Percentiles rank a stretch among this genome's conserved stretches.
These are phyloP conservation scores for Cercis canadensis DNA, from an alignment of 306 rosid genomes.

Conservation along the genomic window DNA sequence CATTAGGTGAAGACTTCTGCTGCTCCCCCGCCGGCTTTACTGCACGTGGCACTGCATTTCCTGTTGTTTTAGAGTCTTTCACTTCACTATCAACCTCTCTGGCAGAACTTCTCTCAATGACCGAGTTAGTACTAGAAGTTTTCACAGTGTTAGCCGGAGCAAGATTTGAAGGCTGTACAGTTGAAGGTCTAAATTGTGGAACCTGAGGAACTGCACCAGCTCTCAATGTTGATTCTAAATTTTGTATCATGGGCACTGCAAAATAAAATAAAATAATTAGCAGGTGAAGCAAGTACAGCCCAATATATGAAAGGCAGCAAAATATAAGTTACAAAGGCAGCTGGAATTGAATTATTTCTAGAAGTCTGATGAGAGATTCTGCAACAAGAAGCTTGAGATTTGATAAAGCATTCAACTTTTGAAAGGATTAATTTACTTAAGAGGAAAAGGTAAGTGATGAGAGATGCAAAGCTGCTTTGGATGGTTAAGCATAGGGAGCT, in stretches of 20 bases:
- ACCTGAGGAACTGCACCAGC: constrained; percentile 82
- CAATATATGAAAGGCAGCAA: too few relatives aligned
- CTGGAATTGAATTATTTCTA: neutral
- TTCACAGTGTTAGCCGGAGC: constrained; percentile 8
- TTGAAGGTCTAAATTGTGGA: constrained; percentile 73
- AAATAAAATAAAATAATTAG: neutral
- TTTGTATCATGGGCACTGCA: constrained; percentile 98
- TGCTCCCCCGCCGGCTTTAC: constrained; percentile 30
- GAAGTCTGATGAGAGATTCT: neutral
- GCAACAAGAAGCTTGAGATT: constrained; percentile 1
- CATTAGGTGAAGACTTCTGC: constrained; percentile 36
- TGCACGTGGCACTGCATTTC: constrained; percentile 32
- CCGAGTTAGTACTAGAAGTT: constrained; percentile 26
- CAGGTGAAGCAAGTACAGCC: neutral
- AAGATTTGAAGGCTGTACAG: constrained; percentile 21
- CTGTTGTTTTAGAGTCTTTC: constrained; percentile 30
- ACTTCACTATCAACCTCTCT: constrained; percentile 14
- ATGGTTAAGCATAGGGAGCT: neutral
- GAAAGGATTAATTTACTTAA: neutral
- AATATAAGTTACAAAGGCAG: neutral
- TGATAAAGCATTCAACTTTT: neutral
- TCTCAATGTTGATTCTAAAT: constrained; percentile 76
- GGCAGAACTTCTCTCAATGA: neutral
- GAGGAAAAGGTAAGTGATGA: neutral
- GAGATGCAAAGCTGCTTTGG: constrained; percentile 7